phyloP scores from a whole-genome alignment of 2,329 filamentous ascomycete species.

The Apiospora marii region DNA sequence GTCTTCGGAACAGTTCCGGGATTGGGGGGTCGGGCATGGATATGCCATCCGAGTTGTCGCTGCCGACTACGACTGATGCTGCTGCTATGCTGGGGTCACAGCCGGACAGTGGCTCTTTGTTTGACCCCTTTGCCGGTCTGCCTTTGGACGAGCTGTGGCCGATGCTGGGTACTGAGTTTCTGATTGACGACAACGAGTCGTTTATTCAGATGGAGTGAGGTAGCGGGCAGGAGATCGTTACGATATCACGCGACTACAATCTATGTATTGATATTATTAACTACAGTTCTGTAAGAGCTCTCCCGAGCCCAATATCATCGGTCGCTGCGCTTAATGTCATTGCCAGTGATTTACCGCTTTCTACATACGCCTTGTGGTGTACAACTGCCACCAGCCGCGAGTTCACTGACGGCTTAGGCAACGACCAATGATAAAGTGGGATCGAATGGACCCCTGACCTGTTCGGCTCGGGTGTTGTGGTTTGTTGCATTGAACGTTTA shows the following conservation, averaged over 20 bases:
- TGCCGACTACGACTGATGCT: not conserved
- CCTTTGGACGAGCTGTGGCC: slow-evolving; percentile 26
- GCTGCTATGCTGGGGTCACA: not conserved
- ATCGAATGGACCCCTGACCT: too few species aligned
- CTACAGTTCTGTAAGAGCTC: too few species aligned
- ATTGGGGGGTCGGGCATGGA: not conserved
- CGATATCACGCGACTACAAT: not conserved
- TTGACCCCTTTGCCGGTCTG: slow-evolving; percentile 25
- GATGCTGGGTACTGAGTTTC: slow-evolving; percentile 26
- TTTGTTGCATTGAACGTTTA: not conserved
- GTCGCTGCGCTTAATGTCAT: too few species aligned
- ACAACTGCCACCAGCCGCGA: too few species aligned
- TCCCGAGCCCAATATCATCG: too few species aligned
- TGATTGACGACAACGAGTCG: slow-evolving; percentile 23
- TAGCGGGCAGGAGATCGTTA: accelerated
- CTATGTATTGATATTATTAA: too few species aligned
- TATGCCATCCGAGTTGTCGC: not conserved
- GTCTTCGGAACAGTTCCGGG: not conserved
- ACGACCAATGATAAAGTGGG: too few species aligned
- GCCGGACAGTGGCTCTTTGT: not conserved
- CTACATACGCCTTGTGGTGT: too few species aligned
- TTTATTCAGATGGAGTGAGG: slow-evolving; percentile 1
- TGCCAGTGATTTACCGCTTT: too few species aligned
- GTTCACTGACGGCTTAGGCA: too few species aligned
- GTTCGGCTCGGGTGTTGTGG: not conserved